Percentiles rank a stretch among this genome's conserved stretches.
Evolutionary conservation across 192 early-diverging fungal species (phyloP).

Genomic region (Umbelopsis sp.): DNA sequence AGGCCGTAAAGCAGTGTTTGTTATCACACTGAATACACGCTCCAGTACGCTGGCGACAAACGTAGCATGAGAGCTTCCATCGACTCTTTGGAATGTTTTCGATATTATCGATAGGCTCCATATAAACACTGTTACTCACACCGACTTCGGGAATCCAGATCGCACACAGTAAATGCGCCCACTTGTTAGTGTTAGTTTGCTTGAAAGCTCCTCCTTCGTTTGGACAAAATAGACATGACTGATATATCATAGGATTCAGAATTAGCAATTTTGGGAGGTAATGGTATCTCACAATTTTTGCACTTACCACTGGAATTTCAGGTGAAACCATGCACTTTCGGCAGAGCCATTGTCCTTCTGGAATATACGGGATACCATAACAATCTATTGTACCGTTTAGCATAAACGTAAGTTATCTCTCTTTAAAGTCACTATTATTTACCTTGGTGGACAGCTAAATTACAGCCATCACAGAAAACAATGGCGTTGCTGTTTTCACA

Average conservation of each 20-base stretch:
- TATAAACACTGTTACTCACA: constrained; percentile 87
- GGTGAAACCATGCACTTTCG: constrained; percentile 97
- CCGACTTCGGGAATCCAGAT: constrained; percentile 96
- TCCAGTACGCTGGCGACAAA: constrained; percentile 82
- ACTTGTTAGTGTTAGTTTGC: constrained; percentile 88
- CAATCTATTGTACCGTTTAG: constrained; percentile 67
- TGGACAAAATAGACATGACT: constrained; percentile 91
- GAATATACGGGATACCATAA: constrained; percentile 98
- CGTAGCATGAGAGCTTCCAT: constrained; percentile 86
- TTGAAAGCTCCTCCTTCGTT: constrained; percentile 95
- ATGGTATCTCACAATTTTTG: neutral
- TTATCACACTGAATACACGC: constrained; percentile 96
- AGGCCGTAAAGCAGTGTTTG: constrained; percentile 86
- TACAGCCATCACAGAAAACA: constrained; percentile 99
- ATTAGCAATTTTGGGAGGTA: neutral
- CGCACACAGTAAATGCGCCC: constrained; percentile 96
- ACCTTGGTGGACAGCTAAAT: constrained; percentile 98
- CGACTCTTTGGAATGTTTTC: constrained; percentile 87
- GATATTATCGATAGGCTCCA: constrained; percentile 97
- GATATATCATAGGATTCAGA: too few relatives aligned
- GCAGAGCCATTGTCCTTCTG: constrained; percentile 99
- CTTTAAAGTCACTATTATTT: neutral
- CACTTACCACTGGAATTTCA: constrained; percentile 72
- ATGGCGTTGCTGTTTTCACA: constrained; percentile 99
- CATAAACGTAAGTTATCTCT: neutral